phyloP scores from a whole-genome alignment of 2,329 filamentous ascomycete species.

The Venturia oleaginea region DNA sequence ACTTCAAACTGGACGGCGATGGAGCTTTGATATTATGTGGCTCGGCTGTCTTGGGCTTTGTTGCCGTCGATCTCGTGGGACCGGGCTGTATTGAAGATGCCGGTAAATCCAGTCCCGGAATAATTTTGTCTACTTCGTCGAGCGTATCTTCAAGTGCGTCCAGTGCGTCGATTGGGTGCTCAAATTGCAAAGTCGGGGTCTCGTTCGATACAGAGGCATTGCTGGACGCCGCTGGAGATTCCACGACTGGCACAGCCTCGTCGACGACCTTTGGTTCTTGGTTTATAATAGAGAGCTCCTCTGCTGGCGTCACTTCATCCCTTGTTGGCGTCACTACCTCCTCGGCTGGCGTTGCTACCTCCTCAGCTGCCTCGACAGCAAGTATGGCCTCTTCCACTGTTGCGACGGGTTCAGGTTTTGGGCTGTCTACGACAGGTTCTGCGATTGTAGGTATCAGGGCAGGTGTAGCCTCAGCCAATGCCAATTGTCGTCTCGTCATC shows the following conservation, averaged over 20 bases:
- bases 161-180: slow-evolving; percentile 39
- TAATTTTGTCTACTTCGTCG: slow-evolving; percentile 32
- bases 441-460: slow-evolving; percentile 14
- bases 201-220: background rate
- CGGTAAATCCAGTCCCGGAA: slow-evolving; percentile 10
- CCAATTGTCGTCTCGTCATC: slow-evolving; percentile 10
- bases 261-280: too few species aligned
- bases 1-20: background rate
- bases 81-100: background rate
- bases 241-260: background rate
- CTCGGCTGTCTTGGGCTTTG: background rate
- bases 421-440: slow-evolving; percentile 21
- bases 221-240: background rate
- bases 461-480: slow-evolving; percentile 11
- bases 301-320: background rate
- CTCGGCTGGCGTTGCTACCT: background rate
- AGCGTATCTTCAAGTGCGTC: slow-evolving; percentile 45
- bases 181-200: slow-evolving; percentile 31
- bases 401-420: background rate
- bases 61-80: background rate
- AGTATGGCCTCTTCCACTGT: background rate
- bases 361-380: background rate
- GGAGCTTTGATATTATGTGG: background rate
- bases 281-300: background rate
- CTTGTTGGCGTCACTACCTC: background rate